phyloP scores from a whole-genome alignment of 129 eudicot species.

The Dittrichia graveolens region DNA sequence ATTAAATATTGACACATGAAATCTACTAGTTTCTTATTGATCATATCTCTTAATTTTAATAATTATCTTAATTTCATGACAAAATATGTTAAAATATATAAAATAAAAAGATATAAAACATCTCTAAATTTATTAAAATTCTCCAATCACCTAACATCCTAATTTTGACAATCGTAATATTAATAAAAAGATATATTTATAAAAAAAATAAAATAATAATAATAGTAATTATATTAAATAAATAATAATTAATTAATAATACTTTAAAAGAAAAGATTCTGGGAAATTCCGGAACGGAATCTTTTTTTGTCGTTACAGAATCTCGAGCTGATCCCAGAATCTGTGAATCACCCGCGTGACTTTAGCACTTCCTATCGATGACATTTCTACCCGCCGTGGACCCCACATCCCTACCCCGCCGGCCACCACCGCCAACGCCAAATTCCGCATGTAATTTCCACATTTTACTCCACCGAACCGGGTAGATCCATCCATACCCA shows the following conservation, averaged over 20 bases:
- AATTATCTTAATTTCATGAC: too few relatives aligned
- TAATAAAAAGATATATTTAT: too few relatives aligned
- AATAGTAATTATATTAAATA: background rate
- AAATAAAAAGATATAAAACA: too few relatives aligned
- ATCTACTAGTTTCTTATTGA: too few relatives aligned
- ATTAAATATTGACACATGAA: too few relatives aligned
- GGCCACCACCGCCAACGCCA: background rate
- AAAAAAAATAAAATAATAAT: too few relatives aligned
- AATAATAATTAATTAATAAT: background rate
- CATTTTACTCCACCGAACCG: constrained; percentile 15
- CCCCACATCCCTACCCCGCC: constrained; percentile 1
- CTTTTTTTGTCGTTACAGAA: constrained; percentile 30
- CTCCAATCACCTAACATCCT: too few relatives aligned
- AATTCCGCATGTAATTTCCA: constrained; percentile 8
- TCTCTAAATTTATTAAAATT: too few relatives aligned
- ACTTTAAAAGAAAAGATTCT: background rate
- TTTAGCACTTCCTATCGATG: constrained; percentile 14
- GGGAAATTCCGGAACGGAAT: constrained; percentile 26
- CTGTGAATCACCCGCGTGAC: constrained; percentile 33
- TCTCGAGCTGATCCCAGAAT: constrained; percentile 25
- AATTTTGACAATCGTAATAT: too few relatives aligned
- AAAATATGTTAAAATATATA: too few relatives aligned
- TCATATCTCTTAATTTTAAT: too few relatives aligned
- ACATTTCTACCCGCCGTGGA: constrained; percentile 25
- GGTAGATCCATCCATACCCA: background rate